Conservation (phyloP, 2,329 filamentous ascomycete genomes). For the Alternaria sp. region DNA sequence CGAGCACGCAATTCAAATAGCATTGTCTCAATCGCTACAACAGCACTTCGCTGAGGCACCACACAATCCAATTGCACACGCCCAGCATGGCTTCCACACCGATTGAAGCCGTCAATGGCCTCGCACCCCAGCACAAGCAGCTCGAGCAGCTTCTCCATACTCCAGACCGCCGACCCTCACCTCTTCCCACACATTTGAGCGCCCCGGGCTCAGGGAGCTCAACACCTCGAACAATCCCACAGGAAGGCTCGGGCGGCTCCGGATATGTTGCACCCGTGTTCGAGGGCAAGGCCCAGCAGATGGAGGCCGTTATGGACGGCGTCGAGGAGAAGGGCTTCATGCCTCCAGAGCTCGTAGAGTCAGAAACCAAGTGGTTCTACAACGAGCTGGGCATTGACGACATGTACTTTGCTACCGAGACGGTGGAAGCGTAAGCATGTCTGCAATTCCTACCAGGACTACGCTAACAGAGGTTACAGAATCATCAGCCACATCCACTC, state of each 20-base stretch:
- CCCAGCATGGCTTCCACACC: constrained; percentile 43
- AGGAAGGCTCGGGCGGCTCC: constrained; percentile 76
- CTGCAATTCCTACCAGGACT: not conserved
- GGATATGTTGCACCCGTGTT: constrained; percentile 96
- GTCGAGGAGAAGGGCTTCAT: constrained; percentile 85
- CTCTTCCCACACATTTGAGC: constrained; percentile 84
- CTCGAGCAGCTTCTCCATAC: constrained; percentile 61
- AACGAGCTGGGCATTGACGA: constrained; percentile 97
- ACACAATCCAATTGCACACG: not conserved
- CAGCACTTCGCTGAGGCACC: not conserved
- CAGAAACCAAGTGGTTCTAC: constrained; percentile 96
- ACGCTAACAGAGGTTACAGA: constrained; percentile 31
- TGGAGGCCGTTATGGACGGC: constrained; percentile 80
- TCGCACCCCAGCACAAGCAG: constrained; percentile 59
- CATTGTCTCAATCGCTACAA: constrained; percentile 11
- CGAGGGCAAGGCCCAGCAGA: constrained; percentile 89
- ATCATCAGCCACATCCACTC: constrained; percentile 96
- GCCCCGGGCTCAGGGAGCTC: constrained; percentile 64
- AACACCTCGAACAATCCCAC: constrained; percentile 75
- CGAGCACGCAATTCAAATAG: constrained; percentile 17
- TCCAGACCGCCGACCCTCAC: constrained; percentile 74
- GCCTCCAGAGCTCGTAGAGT: constrained; percentile 79
- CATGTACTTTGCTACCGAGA: constrained; percentile 95
- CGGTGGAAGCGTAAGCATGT: constrained; percentile 66
- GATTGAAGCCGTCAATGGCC: constrained; percentile 32